Evolutionary conservation across 116 monocot genomes (phyloP), one percentile per base, ranked within the genome.

Genomic region (Iris pallida): DNA sequence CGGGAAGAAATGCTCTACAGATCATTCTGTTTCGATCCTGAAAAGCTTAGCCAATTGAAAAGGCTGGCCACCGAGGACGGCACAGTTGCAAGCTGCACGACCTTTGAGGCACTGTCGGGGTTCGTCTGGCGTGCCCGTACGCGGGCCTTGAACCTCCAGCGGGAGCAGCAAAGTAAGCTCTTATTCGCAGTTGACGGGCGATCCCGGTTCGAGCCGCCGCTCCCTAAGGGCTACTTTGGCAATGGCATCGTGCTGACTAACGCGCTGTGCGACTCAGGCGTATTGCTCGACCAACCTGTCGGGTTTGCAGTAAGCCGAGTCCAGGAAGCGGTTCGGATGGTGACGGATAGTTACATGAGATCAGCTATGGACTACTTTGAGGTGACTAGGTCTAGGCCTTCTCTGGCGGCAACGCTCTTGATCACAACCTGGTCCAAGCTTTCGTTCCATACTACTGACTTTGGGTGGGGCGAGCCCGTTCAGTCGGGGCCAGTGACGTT

Each of bases 361-460:
- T 91, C 95, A 8, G 91, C 91, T 10, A 72, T 95, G 0, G 95
- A 95, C 65, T 95, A 72, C 76, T 91, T 95, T 54, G 95, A 95
- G 78, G 59, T 73, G 42, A 95, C 89, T 45, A 65, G 86, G 45
- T 73, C 68, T 12, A 69, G 89, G 77, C 91, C 91, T 4, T 86
- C 89, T 4, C 70, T 91, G 53, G 57, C 79, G 0, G 78, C 82
- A 7, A 95, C 91, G 13, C 74, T 91, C 16, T 60, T 95, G 64
- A 71, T 95, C 45, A 91, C 89, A 0, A 91, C 95, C 0, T 95
- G 95, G 95, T 91, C 86, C 8, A 79, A 76, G 72, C 76, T 95
- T 20, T 63, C 75, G 3, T 91, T 95, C 69, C 73, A 91, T 56
- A 69, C 68, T 18, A 68, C 88, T 0, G 88, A 95, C 66, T 95